Evolutionary conservation across 2,329 filamentous ascomycete species (phyloP).

Genomic region (Atkinsonella hypoxylon): DNA sequence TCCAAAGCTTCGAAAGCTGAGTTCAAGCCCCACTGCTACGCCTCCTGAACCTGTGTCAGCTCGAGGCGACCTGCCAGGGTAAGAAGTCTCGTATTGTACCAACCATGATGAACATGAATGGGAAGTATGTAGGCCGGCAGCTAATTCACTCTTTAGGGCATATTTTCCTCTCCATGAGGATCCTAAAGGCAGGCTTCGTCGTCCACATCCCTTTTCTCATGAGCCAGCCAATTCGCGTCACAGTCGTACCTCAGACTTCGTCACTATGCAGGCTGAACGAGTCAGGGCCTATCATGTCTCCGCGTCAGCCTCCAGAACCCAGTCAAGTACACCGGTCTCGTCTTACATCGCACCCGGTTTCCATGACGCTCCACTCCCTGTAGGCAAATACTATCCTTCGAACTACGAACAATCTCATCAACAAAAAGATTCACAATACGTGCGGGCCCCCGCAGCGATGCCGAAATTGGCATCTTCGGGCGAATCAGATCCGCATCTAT

Average conservation of each 20-base stretch:
- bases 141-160: conserved; percentile 28
- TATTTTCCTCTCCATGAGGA: conserved; percentile 52
- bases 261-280: conserved; percentile 15
- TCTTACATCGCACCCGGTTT: conserved; percentile 40
- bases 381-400: conserved; percentile 53
- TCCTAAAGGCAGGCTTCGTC: conserved; percentile 31
- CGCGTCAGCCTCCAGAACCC: conserved; percentile 11
- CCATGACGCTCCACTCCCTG: conserved; percentile 34
- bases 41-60: conserved; percentile 41
- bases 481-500: conserved; percentile 25
- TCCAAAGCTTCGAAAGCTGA: conserved; percentile 29
- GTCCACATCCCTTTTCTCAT: conserved; percentile 39
- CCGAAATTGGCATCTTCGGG: conserved; percentile 17
- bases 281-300: conserved; percentile 10
- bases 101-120: not conserved
- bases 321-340: conserved; percentile 31
- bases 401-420: conserved; percentile 37
- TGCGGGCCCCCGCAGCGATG: conserved; percentile 11
- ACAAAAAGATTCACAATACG: conserved; percentile 7
- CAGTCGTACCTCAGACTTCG: conserved; percentile 21
- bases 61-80: conserved; percentile 47
- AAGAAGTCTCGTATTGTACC: conserved; percentile 14
- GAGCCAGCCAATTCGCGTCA: conserved; percentile 28
- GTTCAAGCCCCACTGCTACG: conserved; percentile 27
- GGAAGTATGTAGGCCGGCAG: not conserved